These are phyloP conservation scores for Alopecurus myosuroides DNA, from an alignment of 176 grass and related monocot genomes.

Conservation along the genomic window DNA sequence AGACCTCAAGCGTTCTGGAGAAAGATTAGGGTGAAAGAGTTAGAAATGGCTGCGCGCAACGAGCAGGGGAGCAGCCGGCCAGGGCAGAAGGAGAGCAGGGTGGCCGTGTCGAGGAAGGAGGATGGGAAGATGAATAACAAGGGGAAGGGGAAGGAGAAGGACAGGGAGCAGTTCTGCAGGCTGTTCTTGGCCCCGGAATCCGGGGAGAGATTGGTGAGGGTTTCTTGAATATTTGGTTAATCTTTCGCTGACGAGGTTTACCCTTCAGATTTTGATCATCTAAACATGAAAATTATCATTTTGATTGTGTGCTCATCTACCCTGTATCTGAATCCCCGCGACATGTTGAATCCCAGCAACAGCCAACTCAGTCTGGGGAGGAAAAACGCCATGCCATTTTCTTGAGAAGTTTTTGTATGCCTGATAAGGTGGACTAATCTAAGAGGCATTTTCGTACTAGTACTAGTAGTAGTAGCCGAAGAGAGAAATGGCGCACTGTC, in stretches of 20 bases:
- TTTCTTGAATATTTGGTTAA: neutral
- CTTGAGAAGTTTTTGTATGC: conserved; percentile 8
- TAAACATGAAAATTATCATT: neutral
- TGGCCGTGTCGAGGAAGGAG: neutral
- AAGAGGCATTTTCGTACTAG: neutral
- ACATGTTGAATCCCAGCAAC: conserved; percentile 48
- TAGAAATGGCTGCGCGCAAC: neutral
- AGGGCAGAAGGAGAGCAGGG: too few species aligned
- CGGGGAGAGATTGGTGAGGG: conserved; percentile 21
- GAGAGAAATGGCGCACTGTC: neutral
- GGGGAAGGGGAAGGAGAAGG: neutral
- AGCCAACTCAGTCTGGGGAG: neutral
- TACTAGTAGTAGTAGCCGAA: neutral
- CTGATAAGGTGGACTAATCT: neutral
- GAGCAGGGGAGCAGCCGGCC: neutral
- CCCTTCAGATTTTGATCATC: neutral
- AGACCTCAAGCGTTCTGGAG: too few species aligned
- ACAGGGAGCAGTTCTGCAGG: conserved; percentile 19
- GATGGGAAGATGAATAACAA: too few species aligned
- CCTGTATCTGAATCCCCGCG: conserved; percentile 56
- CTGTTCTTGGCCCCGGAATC: conserved; percentile 24
- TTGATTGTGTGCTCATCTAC: conserved; percentile 5
- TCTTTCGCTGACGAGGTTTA: too few species aligned
- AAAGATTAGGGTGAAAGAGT: too few species aligned
- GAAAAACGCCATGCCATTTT: neutral